Evolutionary conservation across 2,329 filamentous ascomycete species (phyloP).

Genomic region (Chaetomiaceae sp.): DNA sequence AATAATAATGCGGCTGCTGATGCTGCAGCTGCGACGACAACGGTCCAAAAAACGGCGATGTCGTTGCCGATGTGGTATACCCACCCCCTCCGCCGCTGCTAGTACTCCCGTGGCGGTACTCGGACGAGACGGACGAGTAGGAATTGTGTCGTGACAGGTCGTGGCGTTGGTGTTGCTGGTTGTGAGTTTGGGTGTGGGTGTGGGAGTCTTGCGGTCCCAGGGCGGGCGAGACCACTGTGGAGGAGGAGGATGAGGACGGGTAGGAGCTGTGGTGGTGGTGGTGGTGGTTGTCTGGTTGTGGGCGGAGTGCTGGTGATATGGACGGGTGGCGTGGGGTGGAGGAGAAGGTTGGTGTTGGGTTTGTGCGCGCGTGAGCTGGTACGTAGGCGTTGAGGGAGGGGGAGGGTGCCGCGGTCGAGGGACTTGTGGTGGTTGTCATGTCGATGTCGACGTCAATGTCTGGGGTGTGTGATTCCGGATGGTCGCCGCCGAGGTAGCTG

Average conservation of each 20-base stretch:
- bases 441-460: constrained; percentile 54
- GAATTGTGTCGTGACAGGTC: constrained; percentile 27
- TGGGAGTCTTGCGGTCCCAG: too few species aligned
- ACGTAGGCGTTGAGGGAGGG: background rate
- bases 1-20: too few species aligned
- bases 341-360: constrained; percentile 33
- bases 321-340: constrained; percentile 41
- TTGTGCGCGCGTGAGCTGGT: constrained; percentile 42
- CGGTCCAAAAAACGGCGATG: constrained; percentile 52
- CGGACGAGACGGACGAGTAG: constrained; percentile 30
- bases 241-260: constrained; percentile 35
- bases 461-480: constrained; percentile 28
- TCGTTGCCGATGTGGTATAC: constrained; percentile 34
- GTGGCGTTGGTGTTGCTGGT: background rate
- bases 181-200: too few species aligned
- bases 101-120: constrained; percentile 28
- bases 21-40: constrained; percentile 24
- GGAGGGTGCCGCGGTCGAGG: constrained; percentile 23
- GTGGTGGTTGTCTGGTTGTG: constrained; percentile 31
- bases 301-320: constrained; percentile 47
- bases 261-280: constrained; percentile 32
- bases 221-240: constrained; percentile 45
- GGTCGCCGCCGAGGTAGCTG: constrained; percentile 9
- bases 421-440: background rate
- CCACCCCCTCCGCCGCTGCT: too few species aligned